phyloP scores from a whole-genome alignment of 257 asterid species.

The Nyctanthes arbortristis region DNA sequence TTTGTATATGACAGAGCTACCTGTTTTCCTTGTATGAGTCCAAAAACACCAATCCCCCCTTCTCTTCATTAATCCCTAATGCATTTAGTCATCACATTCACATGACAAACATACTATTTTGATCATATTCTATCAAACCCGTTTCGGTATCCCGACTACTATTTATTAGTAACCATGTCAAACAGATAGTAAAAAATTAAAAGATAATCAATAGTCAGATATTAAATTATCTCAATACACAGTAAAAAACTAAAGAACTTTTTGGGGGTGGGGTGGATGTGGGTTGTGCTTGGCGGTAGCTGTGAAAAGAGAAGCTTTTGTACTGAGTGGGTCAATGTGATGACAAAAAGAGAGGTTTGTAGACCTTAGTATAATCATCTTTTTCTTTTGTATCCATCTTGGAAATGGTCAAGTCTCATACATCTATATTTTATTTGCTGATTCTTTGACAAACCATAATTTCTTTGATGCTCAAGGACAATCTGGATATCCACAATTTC shows the following conservation, averaged over 20 bases:
- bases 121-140: conserved; percentile 13
- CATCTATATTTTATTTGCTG: conserved; percentile 29
- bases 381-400: conserved; percentile 41
- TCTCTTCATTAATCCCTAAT: conserved; percentile 8
- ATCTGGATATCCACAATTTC: conserved; percentile 50
- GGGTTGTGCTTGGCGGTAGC: conserved; percentile 21
- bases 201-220: no score
- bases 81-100: background rate
- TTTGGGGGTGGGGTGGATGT: no score
- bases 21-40: conserved; percentile 22
- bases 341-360: conserved; percentile 51
- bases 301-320: conserved; percentile 26
- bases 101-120: conserved; percentile 16
- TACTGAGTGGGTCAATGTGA: conserved; percentile 31
- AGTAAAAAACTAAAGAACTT: no score
- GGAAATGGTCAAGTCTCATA: conserved; percentile 43
- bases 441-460: conserved; percentile 89
- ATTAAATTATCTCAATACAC: no score
- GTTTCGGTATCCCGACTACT: background rate
- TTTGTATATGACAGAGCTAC: background rate
- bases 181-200: no score
- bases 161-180: no score
- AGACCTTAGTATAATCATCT: conserved; percentile 26
- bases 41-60: conserved; percentile 19
- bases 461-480: conserved; percentile 60